Base-by-base conservation (phyloP, 306 rosid genomes). In the Rosa multiflora region DNA sequence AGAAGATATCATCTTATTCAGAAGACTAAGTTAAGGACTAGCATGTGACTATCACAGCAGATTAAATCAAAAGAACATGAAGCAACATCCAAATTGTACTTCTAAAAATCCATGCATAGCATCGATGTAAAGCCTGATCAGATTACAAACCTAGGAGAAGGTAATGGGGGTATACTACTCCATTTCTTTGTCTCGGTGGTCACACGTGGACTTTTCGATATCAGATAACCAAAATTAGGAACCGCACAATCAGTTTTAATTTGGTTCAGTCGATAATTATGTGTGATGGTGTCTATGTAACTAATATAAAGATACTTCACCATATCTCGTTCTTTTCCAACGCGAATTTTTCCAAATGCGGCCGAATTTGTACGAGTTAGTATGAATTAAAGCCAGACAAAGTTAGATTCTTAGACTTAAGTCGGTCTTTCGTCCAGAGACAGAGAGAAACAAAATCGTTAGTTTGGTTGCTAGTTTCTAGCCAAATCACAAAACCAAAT, bases 121-220 rank as follows among this genome's bases (percentile, higher is more conserved):
- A 58, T 29, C 79, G 21, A 43, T 9, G 70, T 15, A 75, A 20
- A 76, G 52, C 49, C 35, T 35, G 43, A 81, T 52, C 70, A 61
- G 70, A 66, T 13, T 80, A 78, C 59, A 68, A 59, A 94, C 98
- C 98, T 85, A 20, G 97, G 94, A 37, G 82, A 72, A 7, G 97
- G 98, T 82, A 94, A 83, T 43, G 94, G 86, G 1, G 91, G 97
- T 87, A 94, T 82, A 52, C 68, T 23, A 23, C 63, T 83, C 98
- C 98, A 94, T 79, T 76, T 84, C 88, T 77, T 92, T 66, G 91
- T 91, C 77, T 76, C 76, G 15, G 97, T 91, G 35, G 2, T 32
- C 35, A 32, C 35, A 2, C 35, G 35, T 1, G 3, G 13, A 9
- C 2, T 46, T 46, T 6, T 43, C 10, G 46, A 43, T 5, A 5